phyloP scores from a whole-genome alignment of 345 rosid species.

The Syzygium aqueum region DNA sequence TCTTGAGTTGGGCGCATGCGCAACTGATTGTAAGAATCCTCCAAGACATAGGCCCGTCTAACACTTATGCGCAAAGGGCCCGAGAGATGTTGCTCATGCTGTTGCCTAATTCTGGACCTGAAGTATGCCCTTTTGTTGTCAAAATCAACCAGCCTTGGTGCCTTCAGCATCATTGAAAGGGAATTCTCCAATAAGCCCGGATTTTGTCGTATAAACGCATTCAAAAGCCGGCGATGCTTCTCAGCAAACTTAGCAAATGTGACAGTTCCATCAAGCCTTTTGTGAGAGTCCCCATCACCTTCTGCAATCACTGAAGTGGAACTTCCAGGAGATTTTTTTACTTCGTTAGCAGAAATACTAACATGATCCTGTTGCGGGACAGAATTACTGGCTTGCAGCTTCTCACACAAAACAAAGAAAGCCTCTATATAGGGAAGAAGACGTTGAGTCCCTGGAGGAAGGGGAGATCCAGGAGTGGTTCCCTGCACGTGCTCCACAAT shows the following conservation, averaged over 20 bases:
- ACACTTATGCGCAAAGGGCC: conserved; percentile 90
- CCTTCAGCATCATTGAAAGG: conserved; percentile 88
- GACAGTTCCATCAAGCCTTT: conserved; percentile 61
- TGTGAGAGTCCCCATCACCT: conserved; percentile 47
- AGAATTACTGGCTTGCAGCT: conserved; percentile 53
- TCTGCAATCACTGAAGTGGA: conserved; percentile 31
- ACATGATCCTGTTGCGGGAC: conserved; percentile 58
- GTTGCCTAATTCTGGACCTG: conserved; percentile 87
- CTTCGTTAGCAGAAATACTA: conserved; percentile 67
- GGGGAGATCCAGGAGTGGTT: conserved; percentile 50
- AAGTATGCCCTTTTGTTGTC: conserved; percentile 93
- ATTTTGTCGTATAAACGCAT: conserved; percentile 86
- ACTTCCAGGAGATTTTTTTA: conserved; percentile 60
- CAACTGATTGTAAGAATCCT: conserved; percentile 95
- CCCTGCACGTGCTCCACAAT: conserved; percentile 59
- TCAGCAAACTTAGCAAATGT: conserved; percentile 86
- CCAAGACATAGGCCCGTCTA: conserved; percentile 87
- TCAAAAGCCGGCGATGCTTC: conserved; percentile 85
- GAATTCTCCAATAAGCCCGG: conserved; percentile 84
- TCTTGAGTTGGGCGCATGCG: conserved; percentile 88
- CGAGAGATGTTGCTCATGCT: conserved; percentile 79
- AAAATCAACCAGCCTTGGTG: conserved; percentile 86
- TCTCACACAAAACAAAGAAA: conserved; percentile 90
- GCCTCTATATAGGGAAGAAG: conserved; percentile 94
- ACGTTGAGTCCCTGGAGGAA: conserved; percentile 92